phyloP scores from a whole-genome alignment of 257 asterid genomes.

The Solanum bukasovii region DNA sequence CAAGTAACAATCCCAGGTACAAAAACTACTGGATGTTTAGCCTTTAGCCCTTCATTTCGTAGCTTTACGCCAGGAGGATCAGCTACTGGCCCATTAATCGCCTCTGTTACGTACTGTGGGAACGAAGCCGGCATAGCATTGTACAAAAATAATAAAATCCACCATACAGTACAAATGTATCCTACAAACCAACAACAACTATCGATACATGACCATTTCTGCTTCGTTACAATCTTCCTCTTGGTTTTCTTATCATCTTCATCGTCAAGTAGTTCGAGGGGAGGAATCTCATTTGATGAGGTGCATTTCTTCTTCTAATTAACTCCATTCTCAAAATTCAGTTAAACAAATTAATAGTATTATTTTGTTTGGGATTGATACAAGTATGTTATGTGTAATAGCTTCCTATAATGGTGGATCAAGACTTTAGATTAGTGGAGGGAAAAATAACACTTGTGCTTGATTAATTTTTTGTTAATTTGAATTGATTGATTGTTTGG shows the following conservation, averaged over 20 bases:
- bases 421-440: not conserved
- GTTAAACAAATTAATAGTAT: not conserved
- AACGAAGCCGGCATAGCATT: constrained; percentile 88
- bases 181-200: constrained; percentile 86
- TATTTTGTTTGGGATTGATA: not conserved
- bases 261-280: not conserved
- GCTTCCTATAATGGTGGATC: not conserved
- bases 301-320: constrained; percentile 41
- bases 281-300: constrained; percentile 23
- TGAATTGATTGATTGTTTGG: not conserved
- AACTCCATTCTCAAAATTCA: not conserved
- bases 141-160: constrained; percentile 55
- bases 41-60: constrained; percentile 57
- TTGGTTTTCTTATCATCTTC: constrained; percentile 6
- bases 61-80: constrained; percentile 82
- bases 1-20: constrained; percentile 87
- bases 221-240: constrained; percentile 10
- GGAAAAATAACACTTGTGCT: not conserved
- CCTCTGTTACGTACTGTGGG: constrained; percentile 79
- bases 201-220: constrained; percentile 67
- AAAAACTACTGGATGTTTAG: constrained; percentile 55
- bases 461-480: not conserved
- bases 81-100: constrained; percentile 75
- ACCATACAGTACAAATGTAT: constrained; percentile 63
- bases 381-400: not conserved